phyloP scores from a whole-genome alignment of 2,329 filamentous ascomycete species.

The Calonectria henricotiae region DNA sequence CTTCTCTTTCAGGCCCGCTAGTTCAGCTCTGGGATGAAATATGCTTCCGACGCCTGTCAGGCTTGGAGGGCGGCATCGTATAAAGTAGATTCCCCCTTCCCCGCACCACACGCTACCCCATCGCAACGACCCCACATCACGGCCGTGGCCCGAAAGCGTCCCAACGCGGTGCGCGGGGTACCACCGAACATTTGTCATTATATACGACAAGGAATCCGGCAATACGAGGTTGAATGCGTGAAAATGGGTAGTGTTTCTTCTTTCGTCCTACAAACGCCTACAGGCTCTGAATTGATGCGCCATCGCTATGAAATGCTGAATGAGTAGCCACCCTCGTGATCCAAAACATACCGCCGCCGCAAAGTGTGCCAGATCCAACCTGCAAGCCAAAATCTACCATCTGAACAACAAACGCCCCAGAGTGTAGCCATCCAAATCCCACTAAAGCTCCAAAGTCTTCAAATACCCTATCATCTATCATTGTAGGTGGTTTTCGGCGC shows the following conservation, averaged over 20 bases:
- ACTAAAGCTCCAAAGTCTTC: background rate
- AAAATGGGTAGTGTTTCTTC: too few species aligned
- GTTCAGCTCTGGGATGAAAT: background rate
- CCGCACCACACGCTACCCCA: background rate
- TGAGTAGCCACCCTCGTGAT: too few species aligned
- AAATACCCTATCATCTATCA: background rate
- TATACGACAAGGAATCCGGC: too few species aligned
- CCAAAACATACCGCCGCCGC: too few species aligned
- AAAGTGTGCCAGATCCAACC: too few species aligned
- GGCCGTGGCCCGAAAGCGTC: background rate
- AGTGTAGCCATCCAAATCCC: background rate
- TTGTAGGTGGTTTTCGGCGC: background rate
- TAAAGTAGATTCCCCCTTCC: background rate
- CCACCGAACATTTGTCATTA: background rate
- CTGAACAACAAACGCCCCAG: background rate
- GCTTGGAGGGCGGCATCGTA: background rate
- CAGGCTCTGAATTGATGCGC: too few species aligned
- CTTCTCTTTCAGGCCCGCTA: background rate
- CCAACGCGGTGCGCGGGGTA: background rate
- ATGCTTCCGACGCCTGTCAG: background rate
- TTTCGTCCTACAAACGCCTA: too few species aligned
- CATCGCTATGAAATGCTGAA: too few species aligned
- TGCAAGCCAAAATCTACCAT: too few species aligned
- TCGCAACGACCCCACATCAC: background rate
- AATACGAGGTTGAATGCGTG: too few species aligned